Conservation (phyloP, 305 asterid species). For the Withania somnifera region DNA sequence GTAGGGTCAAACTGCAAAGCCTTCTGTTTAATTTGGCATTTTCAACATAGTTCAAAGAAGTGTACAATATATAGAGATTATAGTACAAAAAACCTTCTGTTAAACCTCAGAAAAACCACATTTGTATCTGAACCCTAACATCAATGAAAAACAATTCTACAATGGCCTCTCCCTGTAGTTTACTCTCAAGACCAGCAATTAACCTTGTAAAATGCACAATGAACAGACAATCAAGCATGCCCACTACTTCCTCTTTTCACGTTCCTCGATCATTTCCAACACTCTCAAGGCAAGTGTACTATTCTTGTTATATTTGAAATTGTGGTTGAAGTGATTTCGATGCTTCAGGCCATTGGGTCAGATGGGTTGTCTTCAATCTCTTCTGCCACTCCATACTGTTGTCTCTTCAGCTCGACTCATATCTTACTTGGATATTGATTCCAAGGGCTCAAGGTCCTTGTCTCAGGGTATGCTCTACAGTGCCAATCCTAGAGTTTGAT, state of each 20-base stretch:
- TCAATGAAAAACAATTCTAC: conserved; percentile 1
- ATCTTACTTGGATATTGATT: conserved; percentile 56
- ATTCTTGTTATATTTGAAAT: background rate
- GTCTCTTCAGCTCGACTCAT: conserved; percentile 77
- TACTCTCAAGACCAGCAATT: conserved; percentile 55
- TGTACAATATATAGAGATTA: background rate
- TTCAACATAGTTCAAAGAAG: no score
- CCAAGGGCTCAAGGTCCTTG: conserved; percentile 73
- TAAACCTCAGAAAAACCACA: conserved; percentile 21
- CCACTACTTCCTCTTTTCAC: conserved; percentile 21
- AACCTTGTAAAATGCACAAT: conserved; percentile 43
- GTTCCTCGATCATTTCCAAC: conserved; percentile 24
- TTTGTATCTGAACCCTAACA: conserved; percentile 26
- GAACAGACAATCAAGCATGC: conserved; percentile 34
- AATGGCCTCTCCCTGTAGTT: conserved; percentile 70
- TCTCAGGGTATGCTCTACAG: conserved; percentile 98
- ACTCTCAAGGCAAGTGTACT: conserved; percentile 40
- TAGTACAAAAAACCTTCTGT: background rate
- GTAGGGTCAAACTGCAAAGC: no score
- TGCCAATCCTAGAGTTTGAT: conserved; percentile 98
- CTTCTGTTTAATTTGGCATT: no score
- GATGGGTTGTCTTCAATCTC: conserved; percentile 55
- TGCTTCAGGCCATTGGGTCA: conserved; percentile 59
- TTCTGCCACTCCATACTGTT: conserved; percentile 68
- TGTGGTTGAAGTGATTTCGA: no score